Base-by-base conservation (phyloP, 2,329 filamentous ascomycete genomes). In the Trichoderma sp. region DNA sequence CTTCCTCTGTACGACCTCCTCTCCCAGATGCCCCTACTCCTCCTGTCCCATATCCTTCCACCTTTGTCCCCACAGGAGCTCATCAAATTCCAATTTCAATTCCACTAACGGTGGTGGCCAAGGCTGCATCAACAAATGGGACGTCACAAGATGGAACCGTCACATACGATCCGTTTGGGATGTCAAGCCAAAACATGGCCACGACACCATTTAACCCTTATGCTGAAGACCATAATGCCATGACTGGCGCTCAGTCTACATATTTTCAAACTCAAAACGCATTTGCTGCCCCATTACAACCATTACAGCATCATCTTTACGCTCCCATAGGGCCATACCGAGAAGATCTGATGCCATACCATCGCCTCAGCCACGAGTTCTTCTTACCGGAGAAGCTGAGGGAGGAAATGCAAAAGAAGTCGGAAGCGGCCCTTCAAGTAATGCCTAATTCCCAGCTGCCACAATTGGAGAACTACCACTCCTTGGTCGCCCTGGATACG, bases 251-350 rank as follows among this genome's bases (percentile, higher is more conserved):
- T 71, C 87, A 87, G 6, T 84, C 89, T 18, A 85, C 89, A 2
- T 97, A 91, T 80, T 97, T 92, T 78, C 87, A 88, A 63, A 80
- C 85, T n/a, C 87, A 87, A 57, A 82, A 82, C 64, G 82, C 84
- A 12, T 91, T 86, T 77, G 80, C 83, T 12, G 80, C 85, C 12
- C 84, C 86, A 18, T 80, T 86, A 24, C 91, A 92, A 75, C 92
- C 92, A 26, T 88, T 94, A 6, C 93, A 95, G 84, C 97, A 98
- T 80, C 96, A 99, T 80, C 87, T 97, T 14, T 99, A 99, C 81
- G 93, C 94, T 36, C 94, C 95, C 0, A 88, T 95, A 71, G 94
- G 93, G 6, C 91, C 93, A n/a, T 89, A 94, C 79, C 89, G 90
- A 73, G 92, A 95, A 74, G 94, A 94, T 74, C 86, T 97, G 34